Base-by-base conservation (phyloP, 176 grass and related monocot genomes). In the Guadua angustifolia region DNA sequence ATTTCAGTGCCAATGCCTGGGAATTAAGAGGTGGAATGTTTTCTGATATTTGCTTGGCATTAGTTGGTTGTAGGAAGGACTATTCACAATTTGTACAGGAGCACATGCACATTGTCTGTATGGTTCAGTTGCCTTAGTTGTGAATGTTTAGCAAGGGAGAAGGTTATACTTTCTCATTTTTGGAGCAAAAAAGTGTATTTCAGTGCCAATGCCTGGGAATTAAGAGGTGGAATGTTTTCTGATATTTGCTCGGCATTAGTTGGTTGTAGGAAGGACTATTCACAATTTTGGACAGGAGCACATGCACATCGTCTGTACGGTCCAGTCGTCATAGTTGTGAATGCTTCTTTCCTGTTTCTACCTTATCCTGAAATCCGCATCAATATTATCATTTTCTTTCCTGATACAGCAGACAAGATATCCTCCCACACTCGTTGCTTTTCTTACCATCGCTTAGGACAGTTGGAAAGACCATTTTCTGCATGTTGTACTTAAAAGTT, bases 41-140 rank as follows among this genome's bases (percentile, higher is more conserved):
- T 13, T 57, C 40, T 73, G 2, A 19, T 36, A 36, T 73, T 73
- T 82, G 11, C 56, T 83, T 58, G 66, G 43, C 46, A 55, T 68
- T 80, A 80, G 29, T 68, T 80, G 32, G 7, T 82, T 82, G 42
- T 44, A 19, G 33, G 47, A 81, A 82, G 50, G 39, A 72, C 68
- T 36, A 51, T 71, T 5, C 5, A 80, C 43, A 79, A 12, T 42
- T 79, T 26, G 33, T 43, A n/a, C 18, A 38, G 16, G 9, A 60
- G 3, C 43, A 26, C 26, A 56, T 19, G 8, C 32, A 49, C 33
- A 21, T 47, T 49, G 22, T 83, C 9, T 73, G 29, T 39, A 74
- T 61, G 36, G 46, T 47, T 12, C 51, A 7, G 26, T 39, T n/a
- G 43, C 53, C 26, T 17, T 69, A 70, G 19, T 19, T 64, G 81